Evolutionary conservation across 2,329 filamentous ascomycete species (phyloP), one percentile per base, ranked within the genome.

Genomic region (Fusarium concolor): DNA sequence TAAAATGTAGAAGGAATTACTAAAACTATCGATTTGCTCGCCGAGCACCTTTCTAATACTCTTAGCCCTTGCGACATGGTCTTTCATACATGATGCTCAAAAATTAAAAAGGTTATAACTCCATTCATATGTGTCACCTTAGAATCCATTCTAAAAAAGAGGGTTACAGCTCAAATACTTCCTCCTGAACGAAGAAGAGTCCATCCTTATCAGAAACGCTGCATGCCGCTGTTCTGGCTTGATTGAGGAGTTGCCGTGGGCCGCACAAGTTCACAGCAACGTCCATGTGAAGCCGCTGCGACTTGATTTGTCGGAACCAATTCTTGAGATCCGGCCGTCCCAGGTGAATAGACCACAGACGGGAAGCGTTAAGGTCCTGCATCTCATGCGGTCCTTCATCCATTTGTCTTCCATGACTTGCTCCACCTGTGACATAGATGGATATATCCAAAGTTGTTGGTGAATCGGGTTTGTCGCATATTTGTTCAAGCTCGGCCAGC

Each of bases 391-490:
- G 6, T 1, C 7, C 6, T 2, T 11, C 15, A 6, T 2, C n/a
- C 47, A 8, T n/a, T 1, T 22, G 4, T 12, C 1, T 17, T 1
- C 6, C 24, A 9, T 3, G 7, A 1, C 9, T 15, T 5, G 2
- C 10, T 9, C 24, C 15, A 8, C 18, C 26, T 22, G 49, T 52
- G 0, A 52, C 6, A 11, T 15, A 52, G 10, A 52, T 18, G 1
- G 37, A 3, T 24, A 44, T 5, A 5, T 52, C 37, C 1, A 52
- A 6, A 10, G 15, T 44, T 5, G 15, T 5, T 24, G 18, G 0
- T 6, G 37, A 52, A 15, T 15, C 15, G 2, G 37, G 9, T 15
- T 18, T 31, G n/a, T 26, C 8, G n/a, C 37, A 52, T 15, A 11
- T 17, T 2, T 15, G 12, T 9, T 1, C 15, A 44, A 52, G 49